phyloP scores from a whole-genome alignment of 108 stramenopile species.

The Cyclostephanos invisitatus region DNA sequence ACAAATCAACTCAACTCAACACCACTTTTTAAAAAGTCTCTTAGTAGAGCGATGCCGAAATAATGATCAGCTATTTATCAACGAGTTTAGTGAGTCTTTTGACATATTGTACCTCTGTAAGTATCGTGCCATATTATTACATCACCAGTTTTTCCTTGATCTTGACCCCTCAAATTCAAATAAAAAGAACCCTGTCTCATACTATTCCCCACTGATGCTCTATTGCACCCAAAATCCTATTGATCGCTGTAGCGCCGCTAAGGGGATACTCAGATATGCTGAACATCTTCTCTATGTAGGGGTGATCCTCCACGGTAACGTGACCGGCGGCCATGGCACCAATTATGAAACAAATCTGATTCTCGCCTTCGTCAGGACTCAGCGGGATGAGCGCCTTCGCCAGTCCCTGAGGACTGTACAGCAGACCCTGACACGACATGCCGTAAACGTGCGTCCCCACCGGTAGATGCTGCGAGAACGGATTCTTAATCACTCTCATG shows the following conservation, averaged over 20 bases:
- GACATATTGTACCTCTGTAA: too few relatives aligned
- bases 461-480: constrained; percentile 94
- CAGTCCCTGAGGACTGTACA: constrained; percentile 86
- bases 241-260: constrained; percentile 92
- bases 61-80: too few relatives aligned
- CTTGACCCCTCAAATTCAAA: not conserved
- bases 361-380: constrained; percentile 43
- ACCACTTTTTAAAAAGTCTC: too few relatives aligned
- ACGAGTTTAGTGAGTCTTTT: too few relatives aligned
- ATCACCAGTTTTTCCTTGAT: not conserved
- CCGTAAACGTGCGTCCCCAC: constrained; percentile 91
- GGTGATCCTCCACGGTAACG: constrained; percentile 91
- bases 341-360: constrained; percentile 91
- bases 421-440: constrained; percentile 75
- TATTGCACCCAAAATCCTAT: constrained; percentile 87
- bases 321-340: constrained; percentile 97
- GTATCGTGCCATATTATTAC: too few relatives aligned
- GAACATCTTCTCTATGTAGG: constrained; percentile 95
- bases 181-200: constrained; percentile 27
- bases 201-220: constrained; percentile 97
- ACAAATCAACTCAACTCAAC: too few relatives aligned
- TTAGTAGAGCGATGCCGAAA: too few relatives aligned
- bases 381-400: constrained; percentile 76
- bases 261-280: constrained; percentile 95
- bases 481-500: constrained; percentile 98